Evolutionary conservation across 73 alveolate genomes (phyloP), one percentile per base, ranked within the genome.

Genomic region (Paraurostyla sp.): DNA sequence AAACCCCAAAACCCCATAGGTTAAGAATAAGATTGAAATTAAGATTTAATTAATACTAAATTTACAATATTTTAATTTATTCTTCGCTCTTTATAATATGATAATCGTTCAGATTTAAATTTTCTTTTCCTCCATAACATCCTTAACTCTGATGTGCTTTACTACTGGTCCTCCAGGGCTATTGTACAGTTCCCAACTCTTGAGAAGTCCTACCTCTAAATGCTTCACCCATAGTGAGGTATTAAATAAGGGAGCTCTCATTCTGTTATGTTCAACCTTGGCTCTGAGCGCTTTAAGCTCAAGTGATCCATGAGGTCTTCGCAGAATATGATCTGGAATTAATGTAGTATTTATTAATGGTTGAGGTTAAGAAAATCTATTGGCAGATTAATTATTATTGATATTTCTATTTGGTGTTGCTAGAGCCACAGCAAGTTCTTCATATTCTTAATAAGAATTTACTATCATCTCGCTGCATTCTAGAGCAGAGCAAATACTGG

Each of bases 381-480:
- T n/a, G n/a, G n/a, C n/a, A n/a, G n/a, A n/a, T n/a, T n/a, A n/a
- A n/a, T n/a, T n/a, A n/a, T n/a, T n/a, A n/a, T n/a, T n/a, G n/a
- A n/a, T n/a, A n/a, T n/a, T n/a, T n/a, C n/a, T n/a, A n/a, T n/a
- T n/a, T 0, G 75, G 56, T n/a, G 59, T 58, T 0, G 94, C 94
- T 33, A 81, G 59, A 25, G n/a, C 36, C 23, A 88, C 94, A 11
- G 94, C 92, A n/a, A 13, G 27, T 41, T 88, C 92, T 54, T 81
- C 92, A 58, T 88, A 88, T 2, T 88, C 92, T 80, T 50, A 27
- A 0, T 73, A 54, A 16, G 80, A 56, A 16, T 50, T 40, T 7
- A 51, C 87, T 20, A 88, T 43, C 88, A 80, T 45, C 73, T 88
- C 94, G 20, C 71, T 65, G 40, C 91, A 80, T 42, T 60, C 94